A percentile compares a stretch with the other conserved stretches of the same genome.
These are phyloP conservation scores for Serendipita vermifera DNA, from an alignment of 768 basidiomycete genomes.

Conservation along the genomic window DNA sequence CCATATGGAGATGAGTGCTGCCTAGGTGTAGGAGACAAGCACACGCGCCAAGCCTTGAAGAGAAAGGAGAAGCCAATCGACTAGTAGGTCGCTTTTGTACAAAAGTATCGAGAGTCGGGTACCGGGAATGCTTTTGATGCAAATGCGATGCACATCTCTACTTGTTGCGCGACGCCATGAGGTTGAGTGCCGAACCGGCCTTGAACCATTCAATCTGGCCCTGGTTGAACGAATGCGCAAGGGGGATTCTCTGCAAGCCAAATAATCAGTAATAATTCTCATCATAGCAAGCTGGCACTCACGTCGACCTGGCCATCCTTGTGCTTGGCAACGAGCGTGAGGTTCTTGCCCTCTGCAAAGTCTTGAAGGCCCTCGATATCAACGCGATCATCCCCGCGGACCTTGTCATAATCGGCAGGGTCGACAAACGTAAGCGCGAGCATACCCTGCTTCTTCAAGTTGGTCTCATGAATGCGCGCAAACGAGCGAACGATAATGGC, in stretches of 20 bases:
- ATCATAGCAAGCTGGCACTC: slow-evolving; percentile 21
- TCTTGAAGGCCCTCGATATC: slow-evolving; percentile 78
- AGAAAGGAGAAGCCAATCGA: too few species aligned
- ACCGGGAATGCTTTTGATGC: too few species aligned
- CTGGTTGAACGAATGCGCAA: slow-evolving; percentile 92
- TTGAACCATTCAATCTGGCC: slow-evolving; percentile 99
- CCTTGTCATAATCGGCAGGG: slow-evolving; percentile 87
- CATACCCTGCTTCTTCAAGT: slow-evolving; percentile 99
- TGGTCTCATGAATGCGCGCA: slow-evolving; percentile 95
- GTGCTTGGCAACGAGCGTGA: slow-evolving; percentile 75
- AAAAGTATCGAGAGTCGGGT: too few species aligned
- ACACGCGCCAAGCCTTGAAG: too few species aligned
- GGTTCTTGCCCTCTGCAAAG: slow-evolving; percentile 85
- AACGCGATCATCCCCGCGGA: slow-evolving; percentile 76
- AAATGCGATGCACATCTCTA: too few species aligned
- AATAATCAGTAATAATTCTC: slow-evolving; percentile 7
- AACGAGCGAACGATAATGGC: slow-evolving; percentile 95
- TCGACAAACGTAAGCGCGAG: slow-evolving; percentile 88
- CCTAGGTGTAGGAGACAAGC: too few species aligned
- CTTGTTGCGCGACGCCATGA: slow-evolving; percentile 20
- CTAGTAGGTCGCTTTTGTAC: too few species aligned
- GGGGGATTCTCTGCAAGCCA: slow-evolving; percentile 43
- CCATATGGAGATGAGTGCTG: too few species aligned
- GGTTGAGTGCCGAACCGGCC: slow-evolving; percentile 86
- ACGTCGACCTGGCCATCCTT: slow-evolving; percentile 61